Evolutionary conservation across 2,329 filamentous ascomycete genomes (phyloP), one percentile per base, ranked within the genome.

Genomic region (Phialophora macrospora): DNA sequence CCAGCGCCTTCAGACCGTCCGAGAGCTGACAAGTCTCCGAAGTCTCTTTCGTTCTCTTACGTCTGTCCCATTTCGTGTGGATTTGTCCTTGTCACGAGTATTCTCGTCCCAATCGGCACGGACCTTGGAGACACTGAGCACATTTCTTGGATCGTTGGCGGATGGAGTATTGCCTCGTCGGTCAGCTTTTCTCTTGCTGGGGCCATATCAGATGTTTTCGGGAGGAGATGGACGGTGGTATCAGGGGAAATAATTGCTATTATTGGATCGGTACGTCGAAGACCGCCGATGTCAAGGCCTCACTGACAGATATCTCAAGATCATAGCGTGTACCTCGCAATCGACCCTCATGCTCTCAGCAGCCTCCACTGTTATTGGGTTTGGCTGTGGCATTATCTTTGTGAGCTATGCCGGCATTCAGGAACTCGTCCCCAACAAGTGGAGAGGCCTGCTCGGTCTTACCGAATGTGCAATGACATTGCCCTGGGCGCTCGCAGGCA

Each of bases 311-410:
- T 17, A 6, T 26, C 17, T 32, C 24, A 28, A 69, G 67, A 77
- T 80, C 57, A 72, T 80, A 49, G 74, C 74, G 57, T 76, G 75
- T 11, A 76, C 74, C 9, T 77, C 78, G 1, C 71, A 75, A 34
- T 74, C 70, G 52, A 72, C 80, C 62, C 72, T 74, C 54, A 74
- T 72, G 11, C 66, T 80, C 52, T 80, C 79, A 62, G 75, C 68
- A 2, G 77, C 75, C 26, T 76, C 72, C 55, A 74, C 70, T 6
- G 22, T 71, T 6, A 59, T 80, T 1, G 75, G 73, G 4, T 72
- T 79, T 22, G 69, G 80, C 52, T 77, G 78, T 7, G 73, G 73
- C 56, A 76, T 80, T 55, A 72, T 80, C 55, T 75, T 75, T 60
- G 77, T 76, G 12, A 75, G 74, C 8, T 78, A 78, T 4, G 72